A percentile compares a stretch with the other conserved stretches of the same genome.
Evolutionary conservation across 2,329 filamentous ascomycete genomes (phyloP).

Genomic region (Escovopsis weberi): DNA sequence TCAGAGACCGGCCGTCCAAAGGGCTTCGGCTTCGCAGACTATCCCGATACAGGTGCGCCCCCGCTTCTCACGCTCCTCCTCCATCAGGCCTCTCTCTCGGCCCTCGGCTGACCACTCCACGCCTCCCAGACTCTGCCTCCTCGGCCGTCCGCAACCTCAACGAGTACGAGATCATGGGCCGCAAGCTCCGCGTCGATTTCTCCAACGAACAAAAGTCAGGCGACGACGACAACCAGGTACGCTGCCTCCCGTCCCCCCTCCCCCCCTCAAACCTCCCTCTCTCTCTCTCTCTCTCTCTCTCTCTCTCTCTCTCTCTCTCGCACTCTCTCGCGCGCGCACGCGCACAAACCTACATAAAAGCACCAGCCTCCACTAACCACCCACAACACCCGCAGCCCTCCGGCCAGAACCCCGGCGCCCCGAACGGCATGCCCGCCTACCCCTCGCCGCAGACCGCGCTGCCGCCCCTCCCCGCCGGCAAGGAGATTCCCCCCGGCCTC

Average conservation of each 20-base stretch:
- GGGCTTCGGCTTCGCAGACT: conserved; percentile 94
- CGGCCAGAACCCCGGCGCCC: conserved; percentile 12
- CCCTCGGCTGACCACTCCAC: too few species aligned
- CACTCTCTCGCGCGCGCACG: too few species aligned
- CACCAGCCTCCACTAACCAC: background rate
- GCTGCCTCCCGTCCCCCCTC: background rate
- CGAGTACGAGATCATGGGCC: conserved; percentile 87
- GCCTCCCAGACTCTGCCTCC: conserved; percentile 53
- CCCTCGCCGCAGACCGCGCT: conserved; percentile 36
- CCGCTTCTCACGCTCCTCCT: conserved; percentile 6
- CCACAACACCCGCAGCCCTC: conserved; percentile 9
- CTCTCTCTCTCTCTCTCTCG: too few species aligned
- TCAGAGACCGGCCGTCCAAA: conserved; percentile 89
- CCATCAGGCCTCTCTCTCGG: too few species aligned
- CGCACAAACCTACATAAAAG: background rate
- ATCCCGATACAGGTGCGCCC: conserved; percentile 65
- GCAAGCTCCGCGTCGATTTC: conserved; percentile 90
- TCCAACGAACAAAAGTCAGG: conserved; percentile 77
- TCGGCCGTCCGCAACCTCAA: conserved; percentile 92
- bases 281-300: too few species aligned
- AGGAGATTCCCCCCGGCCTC: conserved; percentile 69
- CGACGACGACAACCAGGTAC: conserved; percentile 31
- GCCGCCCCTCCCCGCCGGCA: conserved; percentile 70
- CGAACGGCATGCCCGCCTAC: conserved; percentile 22
- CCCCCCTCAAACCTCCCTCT: too few species aligned